Conservation (phyloP, 2,329 filamentous ascomycete species). For the Fusarium siculi region DNA sequence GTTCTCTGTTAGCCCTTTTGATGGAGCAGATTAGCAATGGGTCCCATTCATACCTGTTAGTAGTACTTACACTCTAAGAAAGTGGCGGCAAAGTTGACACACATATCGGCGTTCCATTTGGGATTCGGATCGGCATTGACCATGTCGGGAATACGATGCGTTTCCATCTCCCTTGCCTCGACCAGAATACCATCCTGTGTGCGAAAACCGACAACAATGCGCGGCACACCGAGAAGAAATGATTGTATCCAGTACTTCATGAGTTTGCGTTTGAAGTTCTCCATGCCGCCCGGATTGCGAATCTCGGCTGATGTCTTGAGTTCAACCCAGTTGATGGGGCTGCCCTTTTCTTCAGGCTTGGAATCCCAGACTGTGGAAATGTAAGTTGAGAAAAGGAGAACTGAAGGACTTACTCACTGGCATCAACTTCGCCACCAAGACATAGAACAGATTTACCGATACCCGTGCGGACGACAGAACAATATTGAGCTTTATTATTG, state of each 20-base stretch:
- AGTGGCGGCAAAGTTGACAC: constrained; percentile 86
- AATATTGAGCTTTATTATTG: constrained; percentile 94
- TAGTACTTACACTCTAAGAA: constrained; percentile 78
- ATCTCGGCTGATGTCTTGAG: constrained; percentile 89
- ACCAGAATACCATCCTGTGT: constrained; percentile 76
- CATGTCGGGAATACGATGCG: constrained; percentile 78
- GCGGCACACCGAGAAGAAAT: constrained; percentile 91
- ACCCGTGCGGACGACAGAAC: constrained; percentile 89
- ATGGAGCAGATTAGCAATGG: constrained; percentile 6
- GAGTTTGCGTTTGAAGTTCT: constrained; percentile 87
- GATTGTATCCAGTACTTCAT: constrained; percentile 98
- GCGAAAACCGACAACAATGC: constrained; percentile 90
- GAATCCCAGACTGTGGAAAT: constrained; percentile 77
- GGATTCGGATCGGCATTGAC: constrained; percentile 73
- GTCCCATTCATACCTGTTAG: background rate
- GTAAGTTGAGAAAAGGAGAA: background rate
- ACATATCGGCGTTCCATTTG: constrained; percentile 91
- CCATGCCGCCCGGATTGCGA: constrained; percentile 71
- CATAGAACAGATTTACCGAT: constrained; percentile 81
- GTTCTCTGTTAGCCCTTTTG: constrained; percentile 69
- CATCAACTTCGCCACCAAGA: constrained; percentile 93
- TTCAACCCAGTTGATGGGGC: constrained; percentile 91
- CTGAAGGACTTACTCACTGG: constrained; percentile 62
- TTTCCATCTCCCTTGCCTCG: constrained; percentile 81
- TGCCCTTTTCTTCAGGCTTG: constrained; percentile 73